phyloP scores from a whole-genome alignment of 805 yeast species.

The Phaffomyces antillensis region DNA sequence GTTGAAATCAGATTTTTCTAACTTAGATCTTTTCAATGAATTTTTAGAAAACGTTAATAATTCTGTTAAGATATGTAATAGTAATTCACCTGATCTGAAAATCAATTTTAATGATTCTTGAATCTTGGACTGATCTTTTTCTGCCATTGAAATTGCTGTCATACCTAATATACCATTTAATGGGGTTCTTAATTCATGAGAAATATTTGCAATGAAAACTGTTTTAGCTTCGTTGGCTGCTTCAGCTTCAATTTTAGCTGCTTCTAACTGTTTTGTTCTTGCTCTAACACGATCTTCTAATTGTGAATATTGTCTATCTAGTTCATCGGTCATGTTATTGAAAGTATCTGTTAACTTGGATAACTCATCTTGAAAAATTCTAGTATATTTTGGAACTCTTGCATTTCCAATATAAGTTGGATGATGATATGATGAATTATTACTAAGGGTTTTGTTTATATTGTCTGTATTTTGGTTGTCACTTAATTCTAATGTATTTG shows the following conservation, averaged over 20 bases:
- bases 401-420: slow-evolving; percentile 30
- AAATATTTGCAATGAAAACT: slow-evolving; percentile 83
- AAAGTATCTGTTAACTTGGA: slow-evolving; percentile 85
- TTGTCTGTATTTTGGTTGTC: not conserved
- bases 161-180: slow-evolving; percentile 93
- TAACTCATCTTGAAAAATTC: slow-evolving; percentile 71
- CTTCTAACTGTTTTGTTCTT: slow-evolving; percentile 82
- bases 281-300: slow-evolving; percentile 83
- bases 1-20: slow-evolving; percentile 78
- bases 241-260: slow-evolving; percentile 84
- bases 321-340: slow-evolving; percentile 84
- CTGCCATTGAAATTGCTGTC: slow-evolving; percentile 92
- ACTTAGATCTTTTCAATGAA: slow-evolving; percentile 72
- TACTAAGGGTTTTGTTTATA: not conserved
- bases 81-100: slow-evolving; percentile 84
- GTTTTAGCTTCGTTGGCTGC: slow-evolving; percentile 96
- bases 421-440: slow-evolving; percentile 11
- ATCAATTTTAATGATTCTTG: slow-evolving; percentile 75
- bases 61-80: slow-evolving; percentile 85
- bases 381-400: slow-evolving; percentile 38
- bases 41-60: slow-evolving; percentile 87
- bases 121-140: slow-evolving; percentile 57
- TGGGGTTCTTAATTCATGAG: slow-evolving; percentile 93
- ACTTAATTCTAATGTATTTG: slow-evolving; percentile 1
- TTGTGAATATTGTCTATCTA: slow-evolving; percentile 75